Base-by-base conservation (phyloP, 352 stramenopile species). In the Phytophthora parvispora region DNA sequence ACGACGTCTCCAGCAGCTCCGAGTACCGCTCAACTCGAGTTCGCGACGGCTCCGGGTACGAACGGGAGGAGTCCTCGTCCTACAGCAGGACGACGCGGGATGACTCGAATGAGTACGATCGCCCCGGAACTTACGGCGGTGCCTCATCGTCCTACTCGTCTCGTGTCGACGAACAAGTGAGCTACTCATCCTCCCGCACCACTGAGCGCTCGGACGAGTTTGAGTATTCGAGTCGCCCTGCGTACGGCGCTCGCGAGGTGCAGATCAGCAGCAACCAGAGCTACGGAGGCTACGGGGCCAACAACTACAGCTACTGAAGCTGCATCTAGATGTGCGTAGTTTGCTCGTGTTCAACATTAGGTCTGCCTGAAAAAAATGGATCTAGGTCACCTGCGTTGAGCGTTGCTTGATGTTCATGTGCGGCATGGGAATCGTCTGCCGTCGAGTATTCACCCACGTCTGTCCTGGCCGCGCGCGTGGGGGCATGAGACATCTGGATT, bases 371-470 rank as follows among this genome's bases (percentile, higher is more conserved):
- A 36, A 36, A 1, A 43, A 43, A 15, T 36, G 13, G 31, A 5
- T 36, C 6, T 36, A 38, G n/a, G n/a, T n/a, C n/a, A n/a, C n/a
- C n/a, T n/a, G 10, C 10, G 31, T 36, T 36, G n/a, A n/a, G n/a
- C n/a, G n/a, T n/a, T n/a, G n/a, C n/a, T 36, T 36, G 6, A 10
- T 36, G 31, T 47, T 24, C 38, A 8, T 38, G 25, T 22, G 15
- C 27, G 24, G 27, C 25, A 36, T 54, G 48, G 24, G 24, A 28
- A 28, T 28, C n/a, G 7, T 13, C 8, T 50, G 43, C 59, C 59
- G 59, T 32, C 28, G 48, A 34, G 49, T 45, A 48, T 69, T 69
- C 42, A 69, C 61, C 61, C 61, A 69, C 61, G 52, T 38, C 29
- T 69, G 61, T 24, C 61, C 61, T 69, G 61, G 40, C 56, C 56